Evolutionary conservation across 106 monocot genomes (phyloP).

Genomic region (Xerophyta viscosa): DNA sequence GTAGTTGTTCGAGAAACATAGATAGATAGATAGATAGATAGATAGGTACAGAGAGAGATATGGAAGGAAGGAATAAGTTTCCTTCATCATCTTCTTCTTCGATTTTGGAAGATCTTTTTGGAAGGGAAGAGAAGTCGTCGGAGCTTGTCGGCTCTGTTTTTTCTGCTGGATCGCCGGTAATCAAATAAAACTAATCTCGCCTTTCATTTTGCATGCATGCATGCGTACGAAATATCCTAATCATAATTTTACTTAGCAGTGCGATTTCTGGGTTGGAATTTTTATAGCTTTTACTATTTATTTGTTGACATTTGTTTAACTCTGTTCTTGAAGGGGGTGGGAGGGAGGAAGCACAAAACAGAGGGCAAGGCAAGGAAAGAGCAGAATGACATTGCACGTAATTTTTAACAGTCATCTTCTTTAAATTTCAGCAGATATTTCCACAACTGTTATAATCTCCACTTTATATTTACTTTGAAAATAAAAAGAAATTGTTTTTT

Average conservation of each 20-base stretch:
- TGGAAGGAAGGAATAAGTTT: conserved; percentile 20
- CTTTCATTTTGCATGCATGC: neutral
- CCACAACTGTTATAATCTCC: too few species aligned
- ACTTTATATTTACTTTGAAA: too few species aligned
- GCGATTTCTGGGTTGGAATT: neutral
- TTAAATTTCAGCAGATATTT: too few species aligned
- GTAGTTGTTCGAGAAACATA: neutral
- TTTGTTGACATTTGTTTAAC: too few species aligned
- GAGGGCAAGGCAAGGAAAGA: neutral
- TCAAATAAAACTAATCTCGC: neutral
- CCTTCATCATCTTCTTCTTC: conserved; percentile 5
- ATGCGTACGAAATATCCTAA: too few species aligned
- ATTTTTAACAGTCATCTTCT: too few species aligned
- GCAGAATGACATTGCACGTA: neutral
- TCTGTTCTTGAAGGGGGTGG: neutral
- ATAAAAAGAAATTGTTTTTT: too few species aligned
- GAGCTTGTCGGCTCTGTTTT: conserved; percentile 3
- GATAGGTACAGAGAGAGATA: conserved; percentile 1
- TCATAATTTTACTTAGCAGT: too few species aligned
- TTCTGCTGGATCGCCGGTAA: neutral
- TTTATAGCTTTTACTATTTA: neutral
- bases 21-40: neutral
- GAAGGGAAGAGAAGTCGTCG: conserved; percentile 2
- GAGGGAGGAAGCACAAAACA: neutral
- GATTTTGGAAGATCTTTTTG: neutral